A percentile compares a stretch with the other conserved stretches of the same genome.
phyloP scores from a whole-genome alignment of 1,284 basidiomycete species.

The Cystobasidiaceae sp. region DNA sequence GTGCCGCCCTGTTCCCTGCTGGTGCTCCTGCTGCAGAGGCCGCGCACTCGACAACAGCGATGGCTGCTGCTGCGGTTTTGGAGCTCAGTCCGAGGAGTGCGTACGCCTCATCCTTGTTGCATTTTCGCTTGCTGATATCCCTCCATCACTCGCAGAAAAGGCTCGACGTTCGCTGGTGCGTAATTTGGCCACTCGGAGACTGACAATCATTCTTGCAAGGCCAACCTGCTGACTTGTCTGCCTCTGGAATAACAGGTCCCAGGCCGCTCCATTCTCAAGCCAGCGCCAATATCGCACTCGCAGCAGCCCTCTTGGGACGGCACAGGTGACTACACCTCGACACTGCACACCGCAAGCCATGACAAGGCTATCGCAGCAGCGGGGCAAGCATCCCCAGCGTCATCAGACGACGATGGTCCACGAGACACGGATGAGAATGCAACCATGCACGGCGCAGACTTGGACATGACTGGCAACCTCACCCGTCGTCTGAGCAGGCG shows the following conservation, averaged over 20 bases:
- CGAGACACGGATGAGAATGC: neutral
- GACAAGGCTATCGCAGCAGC: neutral
- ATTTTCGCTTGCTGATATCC: neutral
- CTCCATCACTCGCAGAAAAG: constrained; percentile 2
- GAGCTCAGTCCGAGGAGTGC: constrained; percentile 29
- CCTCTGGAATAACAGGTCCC: constrained; percentile 15
- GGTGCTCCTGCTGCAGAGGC: neutral
- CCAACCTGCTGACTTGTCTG: neutral
- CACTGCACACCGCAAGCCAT: neutral
- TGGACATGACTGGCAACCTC: neutral
- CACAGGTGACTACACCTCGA: constrained; percentile 3
- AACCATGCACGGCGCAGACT: neutral
- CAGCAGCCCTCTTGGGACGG: neutral
- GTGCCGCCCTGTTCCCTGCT: neutral
- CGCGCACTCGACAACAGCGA: neutral
- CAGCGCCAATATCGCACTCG: neutral
- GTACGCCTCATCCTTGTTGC: neutral
- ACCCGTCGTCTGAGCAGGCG: constrained; percentile 21
- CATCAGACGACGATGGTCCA: constrained; percentile 8
- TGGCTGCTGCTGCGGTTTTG: neutral
- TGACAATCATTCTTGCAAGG: neutral
- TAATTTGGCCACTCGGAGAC: neutral
- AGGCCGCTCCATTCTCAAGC: constrained; percentile 31
- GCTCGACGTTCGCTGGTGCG: constrained; percentile 23
- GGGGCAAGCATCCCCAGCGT: neutral